Conservation (phyloP, 139 green algal genomes). For the Tetradesmus obliquus region DNA sequence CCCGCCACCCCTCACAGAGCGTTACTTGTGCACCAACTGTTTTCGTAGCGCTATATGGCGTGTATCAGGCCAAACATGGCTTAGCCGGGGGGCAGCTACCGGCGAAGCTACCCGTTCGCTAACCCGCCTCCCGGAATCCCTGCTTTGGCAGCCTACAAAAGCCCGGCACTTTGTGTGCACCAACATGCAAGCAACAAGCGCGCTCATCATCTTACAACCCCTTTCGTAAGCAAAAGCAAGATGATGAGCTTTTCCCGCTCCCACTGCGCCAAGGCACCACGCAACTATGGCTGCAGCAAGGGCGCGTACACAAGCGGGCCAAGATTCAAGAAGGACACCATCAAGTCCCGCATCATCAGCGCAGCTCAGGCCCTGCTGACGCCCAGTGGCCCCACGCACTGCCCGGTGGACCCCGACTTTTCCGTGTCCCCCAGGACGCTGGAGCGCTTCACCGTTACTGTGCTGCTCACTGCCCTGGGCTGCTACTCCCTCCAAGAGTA, state of each 20-base stretch:
- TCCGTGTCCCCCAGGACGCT: not conserved
- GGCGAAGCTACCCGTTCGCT: no score
- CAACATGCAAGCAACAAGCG: no score
- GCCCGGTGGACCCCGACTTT: not conserved
- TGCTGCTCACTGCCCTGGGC: not conserved
- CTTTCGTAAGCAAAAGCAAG: not conserved
- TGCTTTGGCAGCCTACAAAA: no score
- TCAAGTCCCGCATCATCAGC: not conserved
- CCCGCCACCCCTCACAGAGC: no score
- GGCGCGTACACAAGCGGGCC: not conserved
- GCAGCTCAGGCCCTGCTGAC: not conserved
- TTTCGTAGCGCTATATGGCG: no score
- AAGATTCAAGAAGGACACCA: not conserved
- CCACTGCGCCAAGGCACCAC: not conserved
- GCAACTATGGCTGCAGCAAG: not conserved
- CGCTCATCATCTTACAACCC: not conserved
- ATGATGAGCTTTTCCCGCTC: not conserved
- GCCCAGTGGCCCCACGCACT: no score
- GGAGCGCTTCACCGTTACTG: not conserved
- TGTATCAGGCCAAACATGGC: no score
- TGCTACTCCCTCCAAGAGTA: not conserved
- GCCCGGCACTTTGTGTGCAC: no score
- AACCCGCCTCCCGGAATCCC: no score
- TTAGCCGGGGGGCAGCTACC: no score
- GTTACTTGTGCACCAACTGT: no score